Evolutionary conservation across 75 land plant genomes (phyloP), one percentile per base, ranked within the genome.

Genomic region (Larix kaempferi): DNA sequence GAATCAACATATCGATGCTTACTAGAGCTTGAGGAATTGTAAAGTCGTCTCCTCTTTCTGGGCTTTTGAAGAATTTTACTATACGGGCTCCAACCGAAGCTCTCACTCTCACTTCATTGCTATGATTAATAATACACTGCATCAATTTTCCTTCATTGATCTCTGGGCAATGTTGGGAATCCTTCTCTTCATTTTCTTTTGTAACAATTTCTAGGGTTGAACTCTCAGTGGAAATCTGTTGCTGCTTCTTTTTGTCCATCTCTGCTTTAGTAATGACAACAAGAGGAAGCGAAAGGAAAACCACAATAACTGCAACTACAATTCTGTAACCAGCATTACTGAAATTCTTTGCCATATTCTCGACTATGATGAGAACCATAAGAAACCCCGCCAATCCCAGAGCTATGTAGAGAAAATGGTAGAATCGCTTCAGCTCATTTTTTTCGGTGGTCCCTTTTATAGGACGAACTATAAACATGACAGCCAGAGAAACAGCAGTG

Each of bases 1-100:
- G 33, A 2, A 71, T 71, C 25, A 65, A 25, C 82, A 80, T 74
- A 75, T 89, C 92, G 3, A 81, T 41, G 83, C 87, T 90, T 5
- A 82, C 49, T 1, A 90, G 83, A 16, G 91, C 91, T 57, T 90
- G 85, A 2, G 84, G 71, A 39, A 90, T 87, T 1, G 85, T 82
- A 80, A 82, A 90, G 74, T 90, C 87, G 16, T 87, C 87, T 17
- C 89, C 92, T 54, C 89, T 81, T 0, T 55, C 17, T 0, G 90
- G 89, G 39, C 78, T 59, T 41, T 79, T 76, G 76, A 52, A 86
- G 4, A 81, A 58, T 22, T 25, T 73, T 4, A 13, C 5, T 22
- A 71, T 76, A 33, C 88, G 75, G 16, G 79, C 82, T n/a, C 11
- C 11, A 37, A 79, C 12, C 0, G 67, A 25, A 39, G 27, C 5